Evolutionary conservation across 441 rosid species (phyloP).

Genomic region (Pelargonium myrrhifolium): DNA sequence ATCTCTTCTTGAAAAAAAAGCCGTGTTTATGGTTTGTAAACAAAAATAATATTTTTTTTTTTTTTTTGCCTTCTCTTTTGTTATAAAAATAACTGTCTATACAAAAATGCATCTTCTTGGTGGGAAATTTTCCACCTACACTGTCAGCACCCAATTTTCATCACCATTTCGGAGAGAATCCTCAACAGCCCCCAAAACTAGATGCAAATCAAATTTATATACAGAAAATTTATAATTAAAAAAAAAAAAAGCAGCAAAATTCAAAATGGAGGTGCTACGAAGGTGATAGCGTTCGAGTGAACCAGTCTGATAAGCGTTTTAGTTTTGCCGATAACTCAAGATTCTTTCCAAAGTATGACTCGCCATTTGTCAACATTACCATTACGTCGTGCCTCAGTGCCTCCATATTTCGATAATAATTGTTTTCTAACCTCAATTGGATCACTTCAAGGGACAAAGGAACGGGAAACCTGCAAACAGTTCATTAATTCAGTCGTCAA

Average conservation of each 20-base stretch:
- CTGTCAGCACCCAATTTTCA: too few species aligned
- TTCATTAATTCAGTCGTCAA: background rate
- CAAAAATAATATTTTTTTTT: too few species aligned
- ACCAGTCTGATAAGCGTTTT: slow-evolving; percentile 53
- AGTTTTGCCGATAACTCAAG: slow-evolving; percentile 50
- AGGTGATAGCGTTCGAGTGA: slow-evolving; percentile 37
- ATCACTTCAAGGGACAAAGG: slow-evolving; percentile 71
- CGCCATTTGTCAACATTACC: slow-evolving; percentile 67
- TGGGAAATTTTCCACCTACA: too few species aligned
- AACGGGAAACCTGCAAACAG: slow-evolving; percentile 72
- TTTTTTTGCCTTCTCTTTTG: too few species aligned
- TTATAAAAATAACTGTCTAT: too few species aligned
- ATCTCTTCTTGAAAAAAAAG: too few species aligned
- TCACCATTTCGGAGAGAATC: too few species aligned
- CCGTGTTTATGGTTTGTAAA: too few species aligned
- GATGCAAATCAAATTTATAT: slow-evolving; percentile 3
- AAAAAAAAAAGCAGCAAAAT: background rate
- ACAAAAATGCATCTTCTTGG: too few species aligned
- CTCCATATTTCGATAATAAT: slow-evolving; percentile 71
- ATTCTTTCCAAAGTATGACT: slow-evolving; percentile 50
- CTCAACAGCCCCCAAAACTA: background rate
- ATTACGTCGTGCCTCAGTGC: slow-evolving; percentile 67
- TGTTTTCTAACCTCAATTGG: slow-evolving; percentile 66
- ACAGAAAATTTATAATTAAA: background rate
- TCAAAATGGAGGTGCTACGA: slow-evolving; percentile 29